Evolutionary conservation across 257 asterid genomes (phyloP), one percentile per base, ranked within the genome.

Genomic region (Jacaranda mimosifolia): DNA sequence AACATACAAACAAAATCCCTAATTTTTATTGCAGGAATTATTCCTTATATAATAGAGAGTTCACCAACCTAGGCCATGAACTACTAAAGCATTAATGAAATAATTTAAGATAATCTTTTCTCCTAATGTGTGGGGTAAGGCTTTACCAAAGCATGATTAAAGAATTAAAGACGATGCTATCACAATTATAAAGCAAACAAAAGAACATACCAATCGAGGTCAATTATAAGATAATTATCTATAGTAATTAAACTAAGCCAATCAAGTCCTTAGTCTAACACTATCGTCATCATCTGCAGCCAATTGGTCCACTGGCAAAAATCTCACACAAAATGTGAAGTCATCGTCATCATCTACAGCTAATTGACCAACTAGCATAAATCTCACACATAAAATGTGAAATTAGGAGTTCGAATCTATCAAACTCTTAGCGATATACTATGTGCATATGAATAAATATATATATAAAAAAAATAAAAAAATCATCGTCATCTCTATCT

Each of bases 61-160:
- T 69, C 52, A 77, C 77, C 66, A 45, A 48, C 49, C 72, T 19
- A 46, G 64, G 66, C 77, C 57, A 70, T 51, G 8, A 40, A 9
- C 77, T 48, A 36, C 49, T 49, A 68, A 70, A 69, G 36, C 35
- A 52, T n/a, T 64, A 75, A 51, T 55, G 57, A n/a, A 51, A 42
- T 18, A 39, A 70, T 38, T 45, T 7, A 51, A 21, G 59, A 6
- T n/a, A 8, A 49, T 26, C 0, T 6, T 26, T 6, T 64, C 55
- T 12, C 73, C 21, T 21, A 3, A 32, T 63, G 8, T 19, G 14
- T 26, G 48, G 40, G 8, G 21, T 8, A 49, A 40, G 56, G 13
- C 70, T 17, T 15, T 66, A 63, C 38, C 69, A 46, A 71, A 51
- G 70, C 78, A 85, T 80, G 75, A 83, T 85, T 83, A 83, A 74